Percentiles rank a stretch among this genome's conserved stretches.
Conservation (phyloP, 208 protist genomes). For the Acanthamoeba castellanii region DNA sequence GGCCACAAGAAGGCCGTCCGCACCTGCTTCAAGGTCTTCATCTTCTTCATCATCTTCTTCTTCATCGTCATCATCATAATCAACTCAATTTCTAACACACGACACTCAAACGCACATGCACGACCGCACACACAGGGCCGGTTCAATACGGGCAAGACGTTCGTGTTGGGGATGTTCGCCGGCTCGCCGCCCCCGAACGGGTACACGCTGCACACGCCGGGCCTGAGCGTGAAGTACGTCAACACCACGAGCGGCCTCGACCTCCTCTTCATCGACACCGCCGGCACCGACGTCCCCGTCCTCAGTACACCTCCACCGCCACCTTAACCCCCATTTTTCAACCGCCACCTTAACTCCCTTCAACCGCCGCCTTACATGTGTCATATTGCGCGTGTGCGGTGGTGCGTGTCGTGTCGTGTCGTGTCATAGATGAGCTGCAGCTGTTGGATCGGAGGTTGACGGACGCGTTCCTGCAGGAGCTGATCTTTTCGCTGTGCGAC, state of each 20-base stretch:
- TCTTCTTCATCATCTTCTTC: too few species aligned
- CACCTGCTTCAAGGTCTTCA: not conserved
- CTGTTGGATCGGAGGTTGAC: not conserved
- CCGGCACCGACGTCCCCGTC: not conserved
- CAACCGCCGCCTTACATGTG: not conserved
- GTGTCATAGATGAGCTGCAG: not conserved
- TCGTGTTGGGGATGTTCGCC: not conserved
- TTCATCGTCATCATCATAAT: not conserved
- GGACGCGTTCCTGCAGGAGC: not conserved
- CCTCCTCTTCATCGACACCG: conserved; percentile 14
- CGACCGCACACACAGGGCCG: not conserved
- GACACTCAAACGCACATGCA: not conserved
- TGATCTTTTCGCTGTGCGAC: not conserved
- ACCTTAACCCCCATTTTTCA: not conserved
- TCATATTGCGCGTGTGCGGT: not conserved
- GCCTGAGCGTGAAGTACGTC: not conserved
- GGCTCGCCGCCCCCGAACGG: not conserved
- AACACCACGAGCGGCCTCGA: not conserved
- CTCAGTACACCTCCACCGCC: not conserved
- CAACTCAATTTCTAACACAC: not conserved
- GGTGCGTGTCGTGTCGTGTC: not conserved
- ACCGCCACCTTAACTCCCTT: too few species aligned
- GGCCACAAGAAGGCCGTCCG: not conserved
- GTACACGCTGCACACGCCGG: not conserved
- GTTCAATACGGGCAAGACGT: conserved; percentile 22